Percentiles rank a stretch among this genome's conserved stretches.
These are phyloP conservation scores for Candida tallmaniae DNA, from an alignment of 805 yeast genomes.

Conservation along the genomic window DNA sequence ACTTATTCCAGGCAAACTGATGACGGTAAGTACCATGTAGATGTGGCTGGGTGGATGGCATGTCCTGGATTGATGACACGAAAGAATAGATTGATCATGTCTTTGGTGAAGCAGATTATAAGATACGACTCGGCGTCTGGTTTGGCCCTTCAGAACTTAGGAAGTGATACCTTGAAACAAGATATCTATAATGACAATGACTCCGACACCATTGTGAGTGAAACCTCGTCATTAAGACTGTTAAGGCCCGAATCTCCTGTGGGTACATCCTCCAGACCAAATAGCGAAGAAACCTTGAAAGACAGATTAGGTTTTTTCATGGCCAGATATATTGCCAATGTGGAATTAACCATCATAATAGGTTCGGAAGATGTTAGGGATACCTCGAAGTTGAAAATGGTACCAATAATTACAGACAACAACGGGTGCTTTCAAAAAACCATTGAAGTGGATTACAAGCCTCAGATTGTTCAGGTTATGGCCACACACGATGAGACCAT, in stretches of 20 bases:
- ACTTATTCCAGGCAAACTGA: constrained; percentile 26
- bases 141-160: constrained; percentile 21
- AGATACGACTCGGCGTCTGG: constrained; percentile 25
- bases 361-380: constrained; percentile 42
- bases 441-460: constrained; percentile 53
- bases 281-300: constrained; percentile 47
- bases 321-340: constrained; percentile 58
- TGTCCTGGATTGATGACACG: constrained; percentile 68
- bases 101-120: constrained; percentile 65
- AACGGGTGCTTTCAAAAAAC: constrained; percentile 62
- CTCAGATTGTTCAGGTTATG: constrained; percentile 52
- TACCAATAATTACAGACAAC: constrained; percentile 48
- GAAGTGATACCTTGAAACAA: constrained; percentile 22
- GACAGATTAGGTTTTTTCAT: constrained; percentile 69
- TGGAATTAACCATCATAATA: constrained; percentile 50
- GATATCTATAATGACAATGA: constrained; percentile 19
- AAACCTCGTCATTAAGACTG: constrained; percentile 7
- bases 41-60: constrained; percentile 68
- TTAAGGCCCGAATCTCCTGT: background rate
- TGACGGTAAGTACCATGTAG: constrained; percentile 36
- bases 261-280: background rate
- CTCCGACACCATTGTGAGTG: constrained; percentile 17
- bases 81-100: constrained; percentile 63
- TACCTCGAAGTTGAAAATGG: constrained; percentile 22
- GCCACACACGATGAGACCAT: constrained; percentile 45